These are phyloP conservation scores for Agaricus blazei DNA, from an alignment of 768 basidiomycete genomes.

Conservation along the genomic window DNA sequence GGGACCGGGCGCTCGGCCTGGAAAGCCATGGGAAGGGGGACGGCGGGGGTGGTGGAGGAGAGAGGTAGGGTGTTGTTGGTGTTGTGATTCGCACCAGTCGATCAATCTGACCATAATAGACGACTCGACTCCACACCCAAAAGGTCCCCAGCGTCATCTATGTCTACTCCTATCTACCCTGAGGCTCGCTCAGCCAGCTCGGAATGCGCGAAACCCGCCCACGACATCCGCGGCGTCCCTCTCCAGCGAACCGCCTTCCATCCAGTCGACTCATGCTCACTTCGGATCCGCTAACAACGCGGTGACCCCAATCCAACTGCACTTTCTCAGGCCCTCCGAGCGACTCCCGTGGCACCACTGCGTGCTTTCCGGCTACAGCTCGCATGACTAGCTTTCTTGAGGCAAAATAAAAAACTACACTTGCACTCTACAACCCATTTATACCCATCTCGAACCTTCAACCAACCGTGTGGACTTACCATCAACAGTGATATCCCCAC, in stretches of 20 bases:
- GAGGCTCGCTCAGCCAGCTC: not conserved
- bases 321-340: not conserved
- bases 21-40: not conserved
- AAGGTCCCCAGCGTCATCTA: not conserved
- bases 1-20: not conserved
- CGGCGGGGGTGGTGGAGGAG: not conserved
- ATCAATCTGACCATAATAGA: not conserved
- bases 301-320: not conserved
- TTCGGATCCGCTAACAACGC: not conserved
- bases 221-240: not conserved
- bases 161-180: not conserved
- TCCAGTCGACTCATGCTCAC: not conserved
- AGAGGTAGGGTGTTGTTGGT: not conserved
- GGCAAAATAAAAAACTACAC: not conserved
- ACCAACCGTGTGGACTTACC: not conserved
- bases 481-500: constrained; percentile 1
- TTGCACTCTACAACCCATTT: not conserved
- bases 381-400: not conserved
- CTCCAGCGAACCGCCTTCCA: not conserved
- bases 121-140: not conserved
- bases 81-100: not conserved
- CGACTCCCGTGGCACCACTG: not conserved
- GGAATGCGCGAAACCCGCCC: constrained; percentile 6
- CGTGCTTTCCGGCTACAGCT: not conserved
- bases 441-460: not conserved